A percentile compares a stretch with the other conserved stretches of the same genome.
These are phyloP conservation scores for Epichloe sibirici DNA, from an alignment of 2,329 filamentous ascomycete genomes.

Conservation along the genomic window DNA sequence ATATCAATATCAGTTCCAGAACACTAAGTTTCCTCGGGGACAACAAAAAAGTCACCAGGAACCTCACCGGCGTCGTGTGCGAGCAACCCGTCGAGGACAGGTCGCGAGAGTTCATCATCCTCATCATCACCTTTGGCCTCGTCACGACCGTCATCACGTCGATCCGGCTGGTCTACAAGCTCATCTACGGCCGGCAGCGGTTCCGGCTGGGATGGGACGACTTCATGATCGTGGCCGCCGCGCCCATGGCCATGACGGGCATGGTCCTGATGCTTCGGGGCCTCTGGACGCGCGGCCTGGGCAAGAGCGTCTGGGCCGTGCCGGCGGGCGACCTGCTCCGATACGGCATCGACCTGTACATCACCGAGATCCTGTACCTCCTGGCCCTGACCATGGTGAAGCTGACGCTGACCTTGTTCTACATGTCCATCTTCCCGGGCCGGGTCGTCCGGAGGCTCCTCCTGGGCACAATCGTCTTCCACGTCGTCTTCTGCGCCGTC, in stretches of 20 bases:
- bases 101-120: background rate
- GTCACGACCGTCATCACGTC: background rate
- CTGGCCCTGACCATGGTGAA: slow-evolving; percentile 4
- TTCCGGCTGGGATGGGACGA: background rate
- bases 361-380: slow-evolving; percentile 4
- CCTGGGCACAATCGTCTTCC: slow-evolving; percentile 1
- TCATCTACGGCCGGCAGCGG: background rate
- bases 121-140: background rate
- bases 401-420: slow-evolving; percentile 4
- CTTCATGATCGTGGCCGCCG: background rate
- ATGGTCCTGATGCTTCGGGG: background rate
- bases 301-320: background rate
- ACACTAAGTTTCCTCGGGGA: slow-evolving; percentile 17
- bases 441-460: background rate
- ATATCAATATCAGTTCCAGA: too few species aligned
- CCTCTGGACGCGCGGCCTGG: background rate
- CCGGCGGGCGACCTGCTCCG: background rate
- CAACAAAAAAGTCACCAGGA: slow-evolving; percentile 27
- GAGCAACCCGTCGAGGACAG: slow-evolving; percentile 10
- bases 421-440: slow-evolving; percentile 5
- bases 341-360: background rate
- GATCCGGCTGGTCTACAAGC: background rate
- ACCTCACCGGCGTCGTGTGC: slow-evolving; percentile 24
- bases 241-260: background rate
- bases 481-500: background rate